Evolutionary conservation across 495 filamentous ascomycete species (phyloP).

Genomic region (Daldinia decipiens): DNA sequence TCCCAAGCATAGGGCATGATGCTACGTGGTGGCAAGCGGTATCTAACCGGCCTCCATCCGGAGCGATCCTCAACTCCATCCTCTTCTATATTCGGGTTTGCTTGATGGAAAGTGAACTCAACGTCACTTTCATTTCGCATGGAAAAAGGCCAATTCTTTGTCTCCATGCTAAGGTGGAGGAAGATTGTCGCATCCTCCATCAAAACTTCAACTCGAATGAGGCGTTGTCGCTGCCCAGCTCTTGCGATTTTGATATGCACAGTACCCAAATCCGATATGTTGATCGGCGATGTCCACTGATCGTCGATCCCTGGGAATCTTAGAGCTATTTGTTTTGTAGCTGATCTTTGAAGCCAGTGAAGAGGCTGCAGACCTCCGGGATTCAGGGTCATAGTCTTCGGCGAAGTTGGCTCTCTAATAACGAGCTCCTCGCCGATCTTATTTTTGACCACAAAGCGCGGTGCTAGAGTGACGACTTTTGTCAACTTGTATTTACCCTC

Average conservation of each 20-base stretch:
- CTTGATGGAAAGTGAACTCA: constrained; percentile 95
- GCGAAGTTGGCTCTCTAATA: constrained; percentile 88
- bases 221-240: constrained; percentile 84
- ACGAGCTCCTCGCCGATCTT: constrained; percentile 87
- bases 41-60: constrained; percentile 89
- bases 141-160: constrained; percentile 95
- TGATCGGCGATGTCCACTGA: constrained; percentile 97
- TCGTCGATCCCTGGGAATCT: constrained; percentile 97
- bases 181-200: constrained; percentile 94
- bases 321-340: constrained; percentile 87
- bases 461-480: constrained; percentile 92
- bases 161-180: constrained; percentile 87
- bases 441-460: constrained; percentile 94
- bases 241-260: constrained; percentile 94
- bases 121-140: constrained; percentile 97
- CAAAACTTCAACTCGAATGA: constrained; percentile 88
- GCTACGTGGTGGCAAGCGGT: constrained; percentile 91
- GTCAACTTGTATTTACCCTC: constrained; percentile 98
- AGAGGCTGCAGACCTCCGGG: constrained; percentile 81
- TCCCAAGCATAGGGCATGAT: constrained; percentile 99
- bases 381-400: constrained; percentile 79
- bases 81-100: constrained; percentile 75
- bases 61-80: constrained; percentile 84
- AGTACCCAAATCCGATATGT: constrained; percentile 91
- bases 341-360: constrained; percentile 81